Percentiles rank a stretch among this genome's conserved stretches.
Evolutionary conservation across 2,329 filamentous ascomycete genomes (phyloP).

Genomic region (Pseudopyricularia cyperi): DNA sequence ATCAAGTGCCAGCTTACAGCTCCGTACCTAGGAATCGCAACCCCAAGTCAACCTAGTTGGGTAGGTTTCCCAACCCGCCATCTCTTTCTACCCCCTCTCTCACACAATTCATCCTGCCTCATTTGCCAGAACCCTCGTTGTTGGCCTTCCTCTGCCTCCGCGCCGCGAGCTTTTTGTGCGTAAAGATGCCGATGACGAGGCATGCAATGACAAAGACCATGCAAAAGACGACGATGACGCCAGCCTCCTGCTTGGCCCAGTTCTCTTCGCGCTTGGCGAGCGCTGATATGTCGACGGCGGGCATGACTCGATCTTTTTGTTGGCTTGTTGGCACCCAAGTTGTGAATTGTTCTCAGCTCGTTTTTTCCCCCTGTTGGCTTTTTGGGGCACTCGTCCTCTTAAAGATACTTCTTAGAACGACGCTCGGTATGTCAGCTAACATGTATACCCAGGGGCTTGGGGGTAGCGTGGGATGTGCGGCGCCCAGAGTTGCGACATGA

Average conservation of each 20-base stretch:
- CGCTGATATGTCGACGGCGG: background rate
- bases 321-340: too few species aligned
- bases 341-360: background rate
- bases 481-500: too few species aligned
- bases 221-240: constrained; percentile 49
- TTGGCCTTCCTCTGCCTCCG: constrained; percentile 13
- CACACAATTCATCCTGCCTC: background rate
- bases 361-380: too few species aligned
- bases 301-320: constrained; percentile 1
- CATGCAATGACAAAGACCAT: constrained; percentile 43
- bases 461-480: too few species aligned
- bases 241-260: constrained; percentile 43
- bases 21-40: too few species aligned
- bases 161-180: constrained; percentile 19
- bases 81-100: background rate
- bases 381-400: too few species aligned
- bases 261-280: constrained; percentile 18
- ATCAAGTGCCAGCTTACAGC: too few species aligned
- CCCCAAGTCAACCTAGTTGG: too few species aligned
- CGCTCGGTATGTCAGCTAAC: too few species aligned
- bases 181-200: constrained; percentile 34
- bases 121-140: background rate
- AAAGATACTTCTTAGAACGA: too few species aligned
- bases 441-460: too few species aligned
- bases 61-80: too few species aligned